phyloP scores from a whole-genome alignment of 2,329 filamentous ascomycete genomes.

The Drechslerella coelobrocha region DNA sequence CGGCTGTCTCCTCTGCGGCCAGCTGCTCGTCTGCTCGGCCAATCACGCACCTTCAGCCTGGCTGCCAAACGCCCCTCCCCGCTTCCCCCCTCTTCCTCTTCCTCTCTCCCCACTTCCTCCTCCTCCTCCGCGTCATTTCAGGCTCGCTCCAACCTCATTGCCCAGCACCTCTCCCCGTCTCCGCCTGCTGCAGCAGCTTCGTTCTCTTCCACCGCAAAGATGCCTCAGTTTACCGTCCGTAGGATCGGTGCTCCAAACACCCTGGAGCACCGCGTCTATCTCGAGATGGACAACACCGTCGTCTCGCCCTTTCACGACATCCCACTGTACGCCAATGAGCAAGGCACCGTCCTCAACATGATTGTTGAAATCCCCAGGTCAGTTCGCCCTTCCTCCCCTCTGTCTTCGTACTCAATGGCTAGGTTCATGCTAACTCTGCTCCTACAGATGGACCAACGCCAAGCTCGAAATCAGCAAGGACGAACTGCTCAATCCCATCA shows the following conservation, averaged over 20 bases:
- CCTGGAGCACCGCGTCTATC: conserved; percentile 93
- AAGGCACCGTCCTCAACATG: conserved; percentile 98
- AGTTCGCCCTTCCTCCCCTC: not conserved
- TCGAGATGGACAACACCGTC: conserved; percentile 95
- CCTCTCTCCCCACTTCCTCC: conserved; percentile 6
- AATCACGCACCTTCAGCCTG: conserved; percentile 48
- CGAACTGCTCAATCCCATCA: conserved; percentile 97
- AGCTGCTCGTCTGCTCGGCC: conserved; percentile 7
- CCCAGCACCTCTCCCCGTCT: conserved; percentile 30
- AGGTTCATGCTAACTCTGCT: not conserved
- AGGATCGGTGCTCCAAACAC: conserved; percentile 92
- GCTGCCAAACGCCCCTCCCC: conserved; percentile 26
- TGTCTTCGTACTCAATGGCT: not conserved
- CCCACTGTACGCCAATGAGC: conserved; percentile 86
- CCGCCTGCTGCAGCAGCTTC: not conserved
- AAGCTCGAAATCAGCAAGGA: conserved; percentile 99
- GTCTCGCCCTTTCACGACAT: conserved; percentile 98
- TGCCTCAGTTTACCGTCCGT: conserved; percentile 77
- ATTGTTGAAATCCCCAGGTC: conserved; percentile 86
- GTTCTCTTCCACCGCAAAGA: conserved; percentile 54
- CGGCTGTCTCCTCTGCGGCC: not conserved
- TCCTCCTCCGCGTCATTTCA: conserved; percentile 25
- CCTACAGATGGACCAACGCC: conserved; percentile 91
- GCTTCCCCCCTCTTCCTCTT: conserved; percentile 11
- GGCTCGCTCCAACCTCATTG: conserved; percentile 45